These are phyloP conservation scores for Blastobotrys peoriensis DNA, from an alignment of 805 yeast genomes.

Conservation along the genomic window DNA sequence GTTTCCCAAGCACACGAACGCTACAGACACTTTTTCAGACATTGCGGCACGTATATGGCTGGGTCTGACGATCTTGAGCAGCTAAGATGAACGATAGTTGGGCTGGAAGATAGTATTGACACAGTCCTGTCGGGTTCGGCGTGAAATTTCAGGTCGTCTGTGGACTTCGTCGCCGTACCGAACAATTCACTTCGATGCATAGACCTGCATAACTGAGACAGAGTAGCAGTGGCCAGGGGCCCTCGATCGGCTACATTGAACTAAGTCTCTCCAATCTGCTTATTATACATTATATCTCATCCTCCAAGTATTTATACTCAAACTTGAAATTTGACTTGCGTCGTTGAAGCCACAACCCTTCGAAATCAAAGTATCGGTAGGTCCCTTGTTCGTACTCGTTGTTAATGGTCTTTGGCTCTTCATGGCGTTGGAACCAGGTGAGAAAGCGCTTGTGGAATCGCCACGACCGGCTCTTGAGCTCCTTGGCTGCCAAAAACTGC, in stretches of 20 bases:
- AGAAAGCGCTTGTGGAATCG: slow-evolving; percentile 60
- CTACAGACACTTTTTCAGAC: slow-evolving; percentile 41
- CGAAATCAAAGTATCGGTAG: slow-evolving; percentile 84
- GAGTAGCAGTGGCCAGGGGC: too few species aligned
- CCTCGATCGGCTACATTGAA: too few species aligned
- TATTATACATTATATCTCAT: slow-evolving; percentile 34
- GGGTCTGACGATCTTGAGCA: background rate
- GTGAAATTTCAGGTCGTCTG: too few species aligned
- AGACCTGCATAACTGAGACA: too few species aligned
- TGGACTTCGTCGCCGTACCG: too few species aligned
- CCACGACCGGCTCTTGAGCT: slow-evolving; percentile 79
- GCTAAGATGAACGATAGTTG: background rate
- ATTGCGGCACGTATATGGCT: background rate
- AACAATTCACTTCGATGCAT: too few species aligned
- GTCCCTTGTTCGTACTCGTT: slow-evolving; percentile 41
- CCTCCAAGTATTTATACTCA: slow-evolving; percentile 39
- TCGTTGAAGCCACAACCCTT: slow-evolving; percentile 59
- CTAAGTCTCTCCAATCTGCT: too few species aligned
- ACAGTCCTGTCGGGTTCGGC: too few species aligned
- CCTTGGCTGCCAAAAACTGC: slow-evolving; percentile 74
- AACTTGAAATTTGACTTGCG: slow-evolving; percentile 54
- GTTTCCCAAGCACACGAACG: slow-evolving; percentile 88
- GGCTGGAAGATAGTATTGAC: background rate
- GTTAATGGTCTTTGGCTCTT: slow-evolving; percentile 40
- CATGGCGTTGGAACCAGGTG: slow-evolving; percentile 77